Evolutionary conservation across 2,329 filamentous ascomycete genomes (phyloP).

Genomic region (Scopulariopsis brevicaulis): DNA sequence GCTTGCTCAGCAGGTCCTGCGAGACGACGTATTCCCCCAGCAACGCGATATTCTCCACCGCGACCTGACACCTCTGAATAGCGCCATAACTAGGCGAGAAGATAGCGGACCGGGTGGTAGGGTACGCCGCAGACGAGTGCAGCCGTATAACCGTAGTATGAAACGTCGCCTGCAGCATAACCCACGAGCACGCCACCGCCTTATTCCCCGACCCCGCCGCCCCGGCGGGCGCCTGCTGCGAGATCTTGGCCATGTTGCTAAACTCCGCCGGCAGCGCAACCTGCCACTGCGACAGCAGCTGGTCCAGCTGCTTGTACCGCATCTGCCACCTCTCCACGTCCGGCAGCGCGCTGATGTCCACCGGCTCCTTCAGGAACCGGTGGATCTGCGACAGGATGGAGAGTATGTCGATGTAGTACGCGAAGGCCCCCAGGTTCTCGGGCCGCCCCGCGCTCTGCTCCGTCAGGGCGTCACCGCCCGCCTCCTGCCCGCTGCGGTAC

Average conservation of each 20-base stretch:
- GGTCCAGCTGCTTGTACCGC: conserved; percentile 76
- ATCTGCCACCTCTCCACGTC: conserved; percentile 88
- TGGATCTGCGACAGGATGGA: conserved; percentile 83
- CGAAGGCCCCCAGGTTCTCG: conserved; percentile 78
- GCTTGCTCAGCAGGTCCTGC: conserved; percentile 63
- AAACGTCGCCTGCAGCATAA: conserved; percentile 85
- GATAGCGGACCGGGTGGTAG: conserved; percentile 75
- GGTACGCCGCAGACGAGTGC: conserved; percentile 87
- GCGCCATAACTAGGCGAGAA: conserved; percentile 85
- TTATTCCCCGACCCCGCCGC: conserved; percentile 36
- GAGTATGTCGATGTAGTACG: conserved; percentile 82
- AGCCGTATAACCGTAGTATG: conserved; percentile 83
- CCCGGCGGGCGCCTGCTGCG: conserved; percentile 31
- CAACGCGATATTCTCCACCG: conserved; percentile 72
- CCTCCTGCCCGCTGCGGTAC: conserved; percentile 48
- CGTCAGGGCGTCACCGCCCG: conserved; percentile 18
- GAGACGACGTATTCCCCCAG: conserved; percentile 69
- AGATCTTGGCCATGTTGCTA: conserved; percentile 70
- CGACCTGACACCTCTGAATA: conserved; percentile 69
- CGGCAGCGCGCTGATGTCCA: conserved; percentile 72
- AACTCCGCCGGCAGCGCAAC: conserved; percentile 74
- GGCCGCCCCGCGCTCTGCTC: conserved; percentile 54
- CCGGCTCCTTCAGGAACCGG: conserved; percentile 76
- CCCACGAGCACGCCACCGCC: conserved; percentile 68
- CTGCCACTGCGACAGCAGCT: conserved; percentile 71